A percentile compares a stretch with the other conserved stretches of the same genome.
phyloP scores from a whole-genome alignment of 176 grass and related monocot genomes.

The Chloris gayana region DNA sequence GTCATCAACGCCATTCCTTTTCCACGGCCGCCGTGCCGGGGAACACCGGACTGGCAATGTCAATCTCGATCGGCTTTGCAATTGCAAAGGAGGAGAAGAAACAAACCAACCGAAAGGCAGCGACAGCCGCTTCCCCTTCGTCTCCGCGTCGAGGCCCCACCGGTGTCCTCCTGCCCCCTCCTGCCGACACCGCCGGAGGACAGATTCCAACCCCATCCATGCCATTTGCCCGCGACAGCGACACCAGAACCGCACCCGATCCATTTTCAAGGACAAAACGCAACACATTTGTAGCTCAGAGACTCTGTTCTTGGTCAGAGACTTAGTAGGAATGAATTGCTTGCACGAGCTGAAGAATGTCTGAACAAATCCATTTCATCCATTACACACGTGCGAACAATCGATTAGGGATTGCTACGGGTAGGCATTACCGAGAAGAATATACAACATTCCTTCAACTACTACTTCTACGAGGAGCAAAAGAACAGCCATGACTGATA shows the following conservation, averaged over 20 bases:
- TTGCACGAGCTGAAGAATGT: background rate
- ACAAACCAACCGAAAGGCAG: slow-evolving; percentile 43
- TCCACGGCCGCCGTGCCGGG: slow-evolving; percentile 15
- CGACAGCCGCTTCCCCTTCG: background rate
- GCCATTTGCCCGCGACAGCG: slow-evolving; percentile 36
- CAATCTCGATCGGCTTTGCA: slow-evolving; percentile 9
- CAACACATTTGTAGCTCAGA: too few relatives aligned
- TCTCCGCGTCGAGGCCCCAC: slow-evolving; percentile 50
- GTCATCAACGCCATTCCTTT: background rate
- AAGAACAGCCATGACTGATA: slow-evolving; percentile 30
- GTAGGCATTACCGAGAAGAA: background rate
- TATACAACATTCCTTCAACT: background rate
- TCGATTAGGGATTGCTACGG: background rate
- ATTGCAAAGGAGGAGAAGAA: background rate
- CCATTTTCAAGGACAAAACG: background rate
- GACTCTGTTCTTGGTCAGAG: background rate
- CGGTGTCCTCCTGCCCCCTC: slow-evolving; percentile 48
- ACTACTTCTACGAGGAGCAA: slow-evolving; percentile 14
- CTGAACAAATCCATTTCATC: background rate
- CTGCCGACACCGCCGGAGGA: slow-evolving; percentile 54
- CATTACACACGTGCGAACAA: background rate
- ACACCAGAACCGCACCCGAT: slow-evolving; percentile 24
- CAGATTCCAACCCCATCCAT: slow-evolving; percentile 22
- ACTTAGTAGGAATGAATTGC: background rate
- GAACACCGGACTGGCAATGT: slow-evolving; percentile 31